phyloP scores from a whole-genome alignment of 768 basidiomycete genomes.

The Coprinopsis sp. region DNA sequence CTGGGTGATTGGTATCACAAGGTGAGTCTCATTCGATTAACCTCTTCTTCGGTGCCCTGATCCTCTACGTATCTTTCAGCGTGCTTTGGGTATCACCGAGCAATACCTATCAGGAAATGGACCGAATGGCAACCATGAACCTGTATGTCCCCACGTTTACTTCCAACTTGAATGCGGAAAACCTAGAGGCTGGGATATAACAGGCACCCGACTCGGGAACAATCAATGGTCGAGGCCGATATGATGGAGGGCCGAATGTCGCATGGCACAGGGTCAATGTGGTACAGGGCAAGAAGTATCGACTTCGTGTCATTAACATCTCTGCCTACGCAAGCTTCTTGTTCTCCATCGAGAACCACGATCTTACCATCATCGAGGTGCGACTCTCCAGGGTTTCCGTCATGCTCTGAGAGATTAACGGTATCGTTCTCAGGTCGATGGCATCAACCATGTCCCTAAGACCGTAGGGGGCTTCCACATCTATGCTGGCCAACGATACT shows the following conservation, averaged over 20 bases:
- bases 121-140: slow-evolving; percentile 4
- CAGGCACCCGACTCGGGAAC: slow-evolving; percentile 35
- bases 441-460: slow-evolving; percentile 24
- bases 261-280: slow-evolving; percentile 40
- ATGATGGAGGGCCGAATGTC: slow-evolving; percentile 31
- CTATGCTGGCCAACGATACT: slow-evolving; percentile 50
- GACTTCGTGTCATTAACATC: slow-evolving; percentile 47
- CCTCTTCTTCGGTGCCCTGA: background rate
- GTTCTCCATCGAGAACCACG: slow-evolving; percentile 32
- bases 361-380: slow-evolving; percentile 20
- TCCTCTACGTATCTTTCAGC: background rate
- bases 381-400: background rate
- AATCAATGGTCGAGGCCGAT: slow-evolving; percentile 45
- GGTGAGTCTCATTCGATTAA: background rate
- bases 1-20: slow-evolving; percentile 15
- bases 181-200: too few relatives aligned
- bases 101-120: background rate
- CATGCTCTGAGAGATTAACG: background rate
- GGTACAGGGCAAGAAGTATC: slow-evolving; percentile 37
- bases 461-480: slow-evolving; percentile 37
- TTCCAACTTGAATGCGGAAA: too few relatives aligned
- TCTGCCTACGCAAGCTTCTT: slow-evolving; percentile 40
- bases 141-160: too few relatives aligned
- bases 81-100: slow-evolving; percentile 1
- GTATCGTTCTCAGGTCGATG: slow-evolving; percentile 38